Conservation (phyloP, 2,329 filamentous ascomycete genomes). For the Alternaria rosae region DNA sequence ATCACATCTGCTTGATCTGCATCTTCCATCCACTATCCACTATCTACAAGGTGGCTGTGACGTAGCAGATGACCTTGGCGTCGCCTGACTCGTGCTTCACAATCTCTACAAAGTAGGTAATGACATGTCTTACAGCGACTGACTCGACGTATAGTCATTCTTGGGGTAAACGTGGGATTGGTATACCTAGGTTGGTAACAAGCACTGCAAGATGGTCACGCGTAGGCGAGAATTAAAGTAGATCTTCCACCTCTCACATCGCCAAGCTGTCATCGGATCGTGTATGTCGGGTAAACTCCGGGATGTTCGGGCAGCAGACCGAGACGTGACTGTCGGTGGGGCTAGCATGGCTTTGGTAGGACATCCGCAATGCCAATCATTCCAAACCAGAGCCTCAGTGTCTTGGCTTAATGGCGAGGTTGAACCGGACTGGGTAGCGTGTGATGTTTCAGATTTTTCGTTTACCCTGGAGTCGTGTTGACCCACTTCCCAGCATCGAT, state of each 20-base stretch:
- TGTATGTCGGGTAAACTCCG: neutral
- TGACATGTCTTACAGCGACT: no score
- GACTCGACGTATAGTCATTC: neutral
- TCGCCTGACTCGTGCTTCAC: neutral
- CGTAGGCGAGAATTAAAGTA: no score
- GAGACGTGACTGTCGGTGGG: neutral
- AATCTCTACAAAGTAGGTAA: no score
- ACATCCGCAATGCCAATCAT: no score
- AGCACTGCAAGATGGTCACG: neutral
- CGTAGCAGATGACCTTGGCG: neutral
- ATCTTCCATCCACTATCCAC: neutral
- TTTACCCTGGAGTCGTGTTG: no score
- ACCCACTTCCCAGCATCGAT: no score
- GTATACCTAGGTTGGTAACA: no score
- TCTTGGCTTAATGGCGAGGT: no score
- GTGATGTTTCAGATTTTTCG: no score
- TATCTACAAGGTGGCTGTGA: no score
- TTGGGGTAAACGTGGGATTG: accelerated
- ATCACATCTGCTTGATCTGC: neutral
- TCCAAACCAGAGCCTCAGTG: no score
- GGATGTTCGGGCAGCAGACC: neutral
- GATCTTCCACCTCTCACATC: neutral
- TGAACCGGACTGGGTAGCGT: no score
- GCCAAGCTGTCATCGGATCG: neutral
- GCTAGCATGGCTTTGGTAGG: neutral